These are phyloP conservation scores for Benincasa hispida DNA, from an alignment of 306 rosid species.

Conservation along the genomic window DNA sequence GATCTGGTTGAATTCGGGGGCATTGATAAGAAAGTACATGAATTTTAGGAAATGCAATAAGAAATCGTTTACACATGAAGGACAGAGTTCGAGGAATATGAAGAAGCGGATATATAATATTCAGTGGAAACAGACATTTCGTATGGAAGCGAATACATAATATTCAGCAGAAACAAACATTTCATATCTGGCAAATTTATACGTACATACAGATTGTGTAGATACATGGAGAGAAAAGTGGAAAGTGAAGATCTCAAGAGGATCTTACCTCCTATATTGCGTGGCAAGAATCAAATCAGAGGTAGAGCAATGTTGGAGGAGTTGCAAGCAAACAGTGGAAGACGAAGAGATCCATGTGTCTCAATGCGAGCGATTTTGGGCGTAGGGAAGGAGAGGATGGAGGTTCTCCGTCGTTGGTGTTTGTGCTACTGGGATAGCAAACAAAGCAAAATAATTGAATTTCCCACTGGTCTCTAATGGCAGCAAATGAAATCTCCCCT, in stretches of 20 bases:
- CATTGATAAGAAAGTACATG: not conserved
- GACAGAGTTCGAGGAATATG: not conserved
- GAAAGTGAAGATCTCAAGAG: conserved; percentile 18
- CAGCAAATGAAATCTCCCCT: not conserved
- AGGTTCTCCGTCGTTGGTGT: conserved; percentile 21
- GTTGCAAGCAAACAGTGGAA: conserved; percentile 38
- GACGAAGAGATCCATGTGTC: conserved; percentile 76
- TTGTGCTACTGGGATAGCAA: conserved; percentile 27
- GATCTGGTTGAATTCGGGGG: not conserved
- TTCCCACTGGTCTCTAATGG: conserved; percentile 54
- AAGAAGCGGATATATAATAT: not conserved
- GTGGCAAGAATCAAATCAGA: conserved; percentile 43
- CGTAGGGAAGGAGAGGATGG: conserved; percentile 35
- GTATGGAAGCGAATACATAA: no score
- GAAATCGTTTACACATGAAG: not conserved
- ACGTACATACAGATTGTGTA: not conserved
- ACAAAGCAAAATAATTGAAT: conserved; percentile 63
- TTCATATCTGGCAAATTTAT: not conserved
- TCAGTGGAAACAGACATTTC: not conserved
- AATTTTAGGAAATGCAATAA: not conserved
- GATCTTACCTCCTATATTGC: conserved; percentile 21
- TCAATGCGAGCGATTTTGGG: conserved; percentile 26
- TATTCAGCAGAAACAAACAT: not conserved
- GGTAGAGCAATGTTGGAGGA: conserved; percentile 15
- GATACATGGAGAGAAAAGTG: not conserved